These are phyloP conservation scores for Hypseocharis bilobata DNA, from an alignment of 441 rosid species.

Conservation along the genomic window DNA sequence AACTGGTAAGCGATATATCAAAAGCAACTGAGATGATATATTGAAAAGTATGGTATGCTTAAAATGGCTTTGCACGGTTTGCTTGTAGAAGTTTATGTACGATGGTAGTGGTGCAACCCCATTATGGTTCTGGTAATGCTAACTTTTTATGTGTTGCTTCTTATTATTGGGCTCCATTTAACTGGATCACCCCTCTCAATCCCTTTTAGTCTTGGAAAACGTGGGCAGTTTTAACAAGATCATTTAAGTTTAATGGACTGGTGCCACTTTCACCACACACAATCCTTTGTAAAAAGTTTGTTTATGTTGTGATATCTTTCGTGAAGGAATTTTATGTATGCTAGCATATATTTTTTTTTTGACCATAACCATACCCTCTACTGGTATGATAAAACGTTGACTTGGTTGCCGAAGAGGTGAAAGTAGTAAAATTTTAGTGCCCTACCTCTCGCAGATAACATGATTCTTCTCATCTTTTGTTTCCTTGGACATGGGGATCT, in stretches of 20 bases:
- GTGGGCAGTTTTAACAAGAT: not conserved
- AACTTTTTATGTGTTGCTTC: not conserved
- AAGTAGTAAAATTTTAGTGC: not conserved
- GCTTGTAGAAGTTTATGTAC: not conserved
- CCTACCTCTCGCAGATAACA: not conserved
- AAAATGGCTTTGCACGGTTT: not conserved
- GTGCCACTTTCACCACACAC: no score
- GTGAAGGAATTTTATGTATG: not conserved
- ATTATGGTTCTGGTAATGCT: not conserved
- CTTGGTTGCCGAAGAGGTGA: not conserved
- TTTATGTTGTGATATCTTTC: not conserved
- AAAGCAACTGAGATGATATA: not conserved
- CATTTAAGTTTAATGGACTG: no score
- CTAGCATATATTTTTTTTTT: not conserved
- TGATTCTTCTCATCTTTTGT: not conserved
- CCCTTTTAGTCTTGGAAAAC: not conserved
- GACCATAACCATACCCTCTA: not conserved
- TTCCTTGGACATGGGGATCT: not conserved
- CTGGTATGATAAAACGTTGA: not conserved
- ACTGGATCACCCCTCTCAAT: not conserved
- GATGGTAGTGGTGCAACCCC: not conserved
- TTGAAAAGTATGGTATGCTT: not conserved
- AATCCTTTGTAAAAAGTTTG: not conserved
- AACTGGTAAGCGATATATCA: constrained; percentile 68
- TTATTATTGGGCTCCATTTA: not conserved